phyloP scores from a whole-genome alignment of 1,139 yeast species.

The Yamadazyma spencermartinsiae region DNA sequence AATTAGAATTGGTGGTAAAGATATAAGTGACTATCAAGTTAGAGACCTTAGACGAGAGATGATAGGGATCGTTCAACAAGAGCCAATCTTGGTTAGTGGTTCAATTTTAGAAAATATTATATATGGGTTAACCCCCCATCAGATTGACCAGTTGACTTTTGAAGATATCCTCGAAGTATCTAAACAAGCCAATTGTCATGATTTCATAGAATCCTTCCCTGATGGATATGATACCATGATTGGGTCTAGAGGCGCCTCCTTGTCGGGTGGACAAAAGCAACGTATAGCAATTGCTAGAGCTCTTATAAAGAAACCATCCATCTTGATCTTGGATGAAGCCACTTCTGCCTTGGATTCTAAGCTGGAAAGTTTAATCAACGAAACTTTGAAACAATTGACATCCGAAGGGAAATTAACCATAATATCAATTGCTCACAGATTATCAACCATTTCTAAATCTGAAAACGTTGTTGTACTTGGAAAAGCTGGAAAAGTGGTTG shows the following conservation, averaged over 20 bases:
- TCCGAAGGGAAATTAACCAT: conserved; percentile 71
- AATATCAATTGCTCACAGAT: conserved; percentile 87
- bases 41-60: conserved; percentile 66
- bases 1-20: conserved; percentile 65
- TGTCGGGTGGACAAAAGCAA: conserved; percentile 89
- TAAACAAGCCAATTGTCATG: conserved; percentile 58
- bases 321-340: conserved; percentile 72
- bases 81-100: conserved; percentile 79
- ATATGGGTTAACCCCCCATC: conserved; percentile 65
- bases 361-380: conserved; percentile 67
- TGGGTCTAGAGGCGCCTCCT: conserved; percentile 58
- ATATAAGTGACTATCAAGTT: conserved; percentile 64
- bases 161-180: conserved; percentile 44
- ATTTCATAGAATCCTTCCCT: conserved; percentile 49
- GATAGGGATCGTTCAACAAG: conserved; percentile 87
- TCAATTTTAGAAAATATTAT: conserved; percentile 76
- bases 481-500: conserved; percentile 44
- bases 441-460: conserved; percentile 68
- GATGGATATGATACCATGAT: conserved; percentile 55
- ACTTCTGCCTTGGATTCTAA: conserved; percentile 78
- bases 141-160: conserved; percentile 41
- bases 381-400: conserved; percentile 54
- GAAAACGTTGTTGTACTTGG: conserved; percentile 59
- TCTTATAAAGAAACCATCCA: conserved; percentile 59
- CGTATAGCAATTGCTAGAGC: conserved; percentile 88